Conservation (phyloP, 2,329 filamentous ascomycete genomes). For the Claviceps sp. region DNA sequence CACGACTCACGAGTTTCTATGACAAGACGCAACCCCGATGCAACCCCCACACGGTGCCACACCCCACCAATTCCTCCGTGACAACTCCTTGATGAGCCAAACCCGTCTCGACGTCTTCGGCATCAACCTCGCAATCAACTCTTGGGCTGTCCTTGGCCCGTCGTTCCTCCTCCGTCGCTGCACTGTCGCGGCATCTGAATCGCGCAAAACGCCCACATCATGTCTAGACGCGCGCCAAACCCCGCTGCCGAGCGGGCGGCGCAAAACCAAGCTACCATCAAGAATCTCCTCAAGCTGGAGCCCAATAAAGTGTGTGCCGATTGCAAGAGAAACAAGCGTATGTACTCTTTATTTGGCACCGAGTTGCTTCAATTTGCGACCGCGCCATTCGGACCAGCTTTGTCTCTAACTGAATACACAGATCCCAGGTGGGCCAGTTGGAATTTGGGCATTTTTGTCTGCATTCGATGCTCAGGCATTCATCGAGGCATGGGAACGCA, state of each 20-base stretch:
- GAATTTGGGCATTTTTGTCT: conserved; percentile 95
- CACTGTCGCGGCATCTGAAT: background rate
- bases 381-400: conserved; percentile 2
- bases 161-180: conserved; percentile 7
- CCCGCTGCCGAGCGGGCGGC: conserved; percentile 76
- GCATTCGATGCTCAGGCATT: conserved; percentile 96
- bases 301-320: conserved; percentile 94
- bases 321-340: conserved; percentile 98
- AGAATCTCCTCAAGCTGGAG: conserved; percentile 87
- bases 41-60: background rate
- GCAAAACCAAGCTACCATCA: conserved; percentile 87
- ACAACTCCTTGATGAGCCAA: background rate
- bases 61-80: background rate
- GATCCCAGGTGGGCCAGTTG: conserved; percentile 98
- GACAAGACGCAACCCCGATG: too few relatives aligned
- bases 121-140: background rate
- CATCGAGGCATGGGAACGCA: conserved; percentile 98
- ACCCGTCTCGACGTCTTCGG: background rate
- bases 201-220: conserved; percentile 22
- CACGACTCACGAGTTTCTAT: too few relatives aligned
- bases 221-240: conserved; percentile 70
- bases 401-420: conserved; percentile 22
- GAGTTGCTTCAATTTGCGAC: background rate
- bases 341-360: conserved; percentile 18
- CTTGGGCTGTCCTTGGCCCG: background rate